phyloP scores from a whole-genome alignment of 441 rosid genomes.

The Populus tomentosa region DNA sequence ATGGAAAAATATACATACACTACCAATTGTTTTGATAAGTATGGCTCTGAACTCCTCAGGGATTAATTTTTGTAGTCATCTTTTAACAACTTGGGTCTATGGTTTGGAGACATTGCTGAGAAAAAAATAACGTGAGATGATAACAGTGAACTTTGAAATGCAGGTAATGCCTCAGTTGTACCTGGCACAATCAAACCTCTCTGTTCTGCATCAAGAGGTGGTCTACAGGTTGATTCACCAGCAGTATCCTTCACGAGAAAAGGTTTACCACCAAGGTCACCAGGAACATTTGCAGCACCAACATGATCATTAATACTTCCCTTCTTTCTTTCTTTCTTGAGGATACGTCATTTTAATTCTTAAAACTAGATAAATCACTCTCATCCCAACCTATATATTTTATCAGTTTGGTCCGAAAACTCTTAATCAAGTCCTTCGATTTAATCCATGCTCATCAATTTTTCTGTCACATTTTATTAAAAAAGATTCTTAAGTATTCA shows the following conservation, averaged over 20 bases:
- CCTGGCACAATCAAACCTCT: slow-evolving; percentile 34
- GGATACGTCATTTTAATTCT: slow-evolving; percentile 11
- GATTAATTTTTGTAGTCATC: slow-evolving; percentile 38
- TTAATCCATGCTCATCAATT: too few relatives aligned
- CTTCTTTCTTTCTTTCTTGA: not conserved
- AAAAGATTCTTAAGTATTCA: not conserved
- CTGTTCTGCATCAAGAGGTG: slow-evolving; percentile 24
- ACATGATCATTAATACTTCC: slow-evolving; percentile 24
- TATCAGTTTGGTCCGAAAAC: too few relatives aligned
- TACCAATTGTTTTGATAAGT: slow-evolving; percentile 67
- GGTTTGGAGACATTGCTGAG: slow-evolving; percentile 44
- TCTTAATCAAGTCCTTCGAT: not conserved
- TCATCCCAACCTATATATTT: too few relatives aligned
- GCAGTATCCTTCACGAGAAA: slow-evolving; percentile 30
- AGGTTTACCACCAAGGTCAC: slow-evolving; percentile 38
- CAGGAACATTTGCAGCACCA: slow-evolving; percentile 33
- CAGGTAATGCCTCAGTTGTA: slow-evolving; percentile 61
- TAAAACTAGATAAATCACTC: too few relatives aligned
- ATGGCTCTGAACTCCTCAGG: slow-evolving; percentile 46
- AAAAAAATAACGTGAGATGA: slow-evolving; percentile 52
- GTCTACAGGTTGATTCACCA: slow-evolving; percentile 26
- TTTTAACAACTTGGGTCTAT: slow-evolving; percentile 31
- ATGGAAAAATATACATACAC: slow-evolving; percentile 35
- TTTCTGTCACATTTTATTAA: too few relatives aligned
- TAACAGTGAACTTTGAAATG: slow-evolving; percentile 42